Evolutionary conservation across 371 early-diverging fungal species (phyloP).

Genomic region (Mucor velutinosus): DNA sequence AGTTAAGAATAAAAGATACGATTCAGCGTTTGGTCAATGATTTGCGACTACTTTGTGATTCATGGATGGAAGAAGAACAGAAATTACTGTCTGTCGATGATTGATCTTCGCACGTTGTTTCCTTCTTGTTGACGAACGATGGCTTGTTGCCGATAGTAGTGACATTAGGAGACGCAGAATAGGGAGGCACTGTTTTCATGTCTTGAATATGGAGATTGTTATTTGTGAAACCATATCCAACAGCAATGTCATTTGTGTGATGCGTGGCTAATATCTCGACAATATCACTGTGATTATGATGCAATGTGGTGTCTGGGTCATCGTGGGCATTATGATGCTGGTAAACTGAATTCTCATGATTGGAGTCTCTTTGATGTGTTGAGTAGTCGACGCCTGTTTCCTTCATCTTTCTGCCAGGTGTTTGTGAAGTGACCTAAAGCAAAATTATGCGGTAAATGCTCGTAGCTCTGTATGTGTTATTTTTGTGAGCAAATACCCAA

Average conservation of each 20-base stretch:
- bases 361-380: constrained; percentile 3
- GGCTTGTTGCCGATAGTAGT: background rate
- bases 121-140: background rate
- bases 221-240: constrained; percentile 6
- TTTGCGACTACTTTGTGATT: constrained; percentile 23
- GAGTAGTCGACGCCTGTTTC: constrained; percentile 11
- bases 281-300: background rate
- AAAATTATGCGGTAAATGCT: background rate
- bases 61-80: constrained; percentile 17
- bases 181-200: constrained; percentile 5
- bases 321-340: background rate
- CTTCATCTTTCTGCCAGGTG: constrained; percentile 20
- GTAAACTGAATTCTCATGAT: background rate
- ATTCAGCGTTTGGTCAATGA: constrained; percentile 12
- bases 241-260: background rate
- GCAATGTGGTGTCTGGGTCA: background rate
- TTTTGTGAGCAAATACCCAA: constrained; percentile 39
- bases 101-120: constrained; percentile 10
- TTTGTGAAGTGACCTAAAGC: constrained; percentile 23
- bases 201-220: background rate
- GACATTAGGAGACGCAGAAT: background rate
- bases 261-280: background rate
- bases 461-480: background rate
- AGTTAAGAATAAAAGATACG: background rate
- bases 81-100: constrained; percentile 8